These are phyloP conservation scores for Fusarium brachygibbosum DNA, from an alignment of 2,329 filamentous ascomycete genomes.

Conservation along the genomic window DNA sequence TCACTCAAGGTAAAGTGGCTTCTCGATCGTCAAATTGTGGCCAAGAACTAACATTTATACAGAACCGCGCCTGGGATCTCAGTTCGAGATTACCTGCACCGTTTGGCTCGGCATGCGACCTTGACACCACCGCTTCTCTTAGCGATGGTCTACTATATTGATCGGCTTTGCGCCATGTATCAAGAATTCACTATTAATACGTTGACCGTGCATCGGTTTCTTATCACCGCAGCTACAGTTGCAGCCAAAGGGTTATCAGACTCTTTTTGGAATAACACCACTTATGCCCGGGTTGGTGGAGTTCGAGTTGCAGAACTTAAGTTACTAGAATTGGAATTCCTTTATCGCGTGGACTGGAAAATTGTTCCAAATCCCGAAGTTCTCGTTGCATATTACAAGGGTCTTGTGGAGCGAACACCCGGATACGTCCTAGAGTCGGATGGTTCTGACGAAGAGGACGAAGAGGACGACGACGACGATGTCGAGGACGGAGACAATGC, in stretches of 20 bases:
- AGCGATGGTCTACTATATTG: conserved; percentile 99
- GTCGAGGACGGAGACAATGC: conserved; percentile 40
- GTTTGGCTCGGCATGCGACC: conserved; percentile 93
- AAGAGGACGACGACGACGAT: conserved; percentile 44
- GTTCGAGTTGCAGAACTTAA: conserved; percentile 92
- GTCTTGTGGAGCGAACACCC: conserved; percentile 77
- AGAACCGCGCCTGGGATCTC: conserved; percentile 87
- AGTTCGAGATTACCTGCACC: conserved; percentile 91
- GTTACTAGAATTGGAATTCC: conserved; percentile 90
- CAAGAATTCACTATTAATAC: conserved; percentile 97
- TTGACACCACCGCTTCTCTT: conserved; percentile 93
- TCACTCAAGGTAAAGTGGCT: conserved; percentile 79
- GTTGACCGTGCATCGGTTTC: conserved; percentile 94
- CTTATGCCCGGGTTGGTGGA: conserved; percentile 93
- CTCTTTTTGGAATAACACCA: conserved; percentile 98
- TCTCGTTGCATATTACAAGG: conserved; percentile 91
- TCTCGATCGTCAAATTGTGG: conserved; percentile 9
- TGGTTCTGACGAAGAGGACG: conserved; percentile 50
- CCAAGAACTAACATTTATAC: conserved; percentile 43
- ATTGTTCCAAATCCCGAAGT: conserved; percentile 97
- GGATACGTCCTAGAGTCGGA: conserved; percentile 66
- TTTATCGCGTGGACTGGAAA: conserved; percentile 93
- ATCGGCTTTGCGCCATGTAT: conserved; percentile 91
- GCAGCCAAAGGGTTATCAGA: conserved; percentile 96
- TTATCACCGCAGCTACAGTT: conserved; percentile 95